Base-by-base conservation (phyloP, 805 yeast species). In the Saccharomycopsis vini region DNA sequence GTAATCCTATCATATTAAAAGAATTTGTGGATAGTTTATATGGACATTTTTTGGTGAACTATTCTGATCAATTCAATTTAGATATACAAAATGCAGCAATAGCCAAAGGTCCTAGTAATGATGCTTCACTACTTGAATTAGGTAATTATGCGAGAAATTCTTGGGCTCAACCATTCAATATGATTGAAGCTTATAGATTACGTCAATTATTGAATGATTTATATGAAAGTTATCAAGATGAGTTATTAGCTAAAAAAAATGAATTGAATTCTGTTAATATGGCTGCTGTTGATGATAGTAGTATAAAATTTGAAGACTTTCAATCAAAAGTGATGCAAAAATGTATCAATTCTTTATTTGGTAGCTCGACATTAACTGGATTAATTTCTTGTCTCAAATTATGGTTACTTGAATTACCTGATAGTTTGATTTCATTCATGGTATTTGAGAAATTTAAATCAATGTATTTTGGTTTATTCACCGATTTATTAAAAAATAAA, bases 341-440 rank as follows among this genome's bases (percentile, higher is more conserved):
- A 15, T 13, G 23, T 12, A 12, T 49, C 13, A 24, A 39, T 10
- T 33, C 43, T 4, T 18, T 45, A 2, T 39, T 45, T 24, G 24
- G 10, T 9, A 21, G 10, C 2, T 15, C 23, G 16, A 21, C 41
- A 6, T 29, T 44, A 3, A 23, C 28, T 18, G 58, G 54, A 30
- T 52, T 64, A 44, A 42, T 62, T 3, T 67, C 69, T 42, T 62
- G 74, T 16, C 59, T 77, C 46, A 77, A 77, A 52, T 55, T 73
- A 26, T 77, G 75, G 65, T 62, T 78, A 26, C 59, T 77, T 58
- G 84, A 78, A 52, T 57, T 77, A 31, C 82, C 82, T 0, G 81
- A 76, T 50, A 70, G 81, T 22, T 56, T 78, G 21, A 62, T 75
- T 3, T 73, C 78, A 1, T 58, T 60, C 44, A 50, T 54, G 1